Evolutionary conservation across 495 filamentous ascomycete species (phyloP).

Genomic region (Podospora pseudocomata): DNA sequence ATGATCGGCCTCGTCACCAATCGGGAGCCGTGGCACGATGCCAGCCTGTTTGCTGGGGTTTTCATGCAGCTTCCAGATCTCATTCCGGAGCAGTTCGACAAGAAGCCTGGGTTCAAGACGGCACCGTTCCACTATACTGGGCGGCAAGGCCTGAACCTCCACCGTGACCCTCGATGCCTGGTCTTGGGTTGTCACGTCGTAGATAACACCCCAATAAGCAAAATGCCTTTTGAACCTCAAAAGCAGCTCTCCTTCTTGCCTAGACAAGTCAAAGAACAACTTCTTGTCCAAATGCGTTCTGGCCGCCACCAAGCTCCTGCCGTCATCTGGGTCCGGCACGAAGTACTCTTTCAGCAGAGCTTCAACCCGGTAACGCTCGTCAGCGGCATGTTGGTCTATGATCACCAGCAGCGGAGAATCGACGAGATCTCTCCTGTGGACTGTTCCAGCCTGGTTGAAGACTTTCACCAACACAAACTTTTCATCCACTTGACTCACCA

Average conservation of each 20-base stretch:
- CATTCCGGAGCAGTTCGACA: constrained; percentile 67
- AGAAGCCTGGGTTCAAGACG: constrained; percentile 64
- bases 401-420: constrained; percentile 54
- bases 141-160: constrained; percentile 58
- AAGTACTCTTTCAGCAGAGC: constrained; percentile 50
- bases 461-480: constrained; percentile 83
- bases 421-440: background rate
- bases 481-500: constrained; percentile 79
- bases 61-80: constrained; percentile 57
- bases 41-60: constrained; percentile 17
- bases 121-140: constrained; percentile 71
- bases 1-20: constrained; percentile 12
- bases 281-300: constrained; percentile 45
- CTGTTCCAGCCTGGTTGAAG: constrained; percentile 7
- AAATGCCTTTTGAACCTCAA: constrained; percentile 54
- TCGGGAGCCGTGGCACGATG: background rate
- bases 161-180: constrained; percentile 30
- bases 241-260: constrained; percentile 57
- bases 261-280: constrained; percentile 58
- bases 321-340: background rate
- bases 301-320: constrained; percentile 13
- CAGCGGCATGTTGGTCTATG: constrained; percentile 92
- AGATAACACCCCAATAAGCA: constrained; percentile 67
- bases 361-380: constrained; percentile 84
- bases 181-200: constrained; percentile 33